phyloP scores from a whole-genome alignment of 148 eudicot genomes.

The Talinum fruticosum region DNA sequence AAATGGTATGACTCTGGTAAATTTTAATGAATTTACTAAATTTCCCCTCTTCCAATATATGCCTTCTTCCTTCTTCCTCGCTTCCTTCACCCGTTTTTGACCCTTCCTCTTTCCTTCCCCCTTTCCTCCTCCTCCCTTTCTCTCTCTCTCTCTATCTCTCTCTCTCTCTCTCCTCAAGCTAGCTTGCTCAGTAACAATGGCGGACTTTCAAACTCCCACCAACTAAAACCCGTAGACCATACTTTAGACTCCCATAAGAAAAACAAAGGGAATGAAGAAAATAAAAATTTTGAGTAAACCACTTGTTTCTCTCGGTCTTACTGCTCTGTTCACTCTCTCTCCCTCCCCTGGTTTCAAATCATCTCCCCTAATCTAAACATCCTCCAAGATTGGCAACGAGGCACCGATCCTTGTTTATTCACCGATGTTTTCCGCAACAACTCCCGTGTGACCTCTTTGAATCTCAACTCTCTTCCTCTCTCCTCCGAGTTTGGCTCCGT shows the following conservation, averaged over 20 bases:
- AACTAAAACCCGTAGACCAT: slow-evolving; percentile 6
- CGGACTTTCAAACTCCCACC: slow-evolving; percentile 19
- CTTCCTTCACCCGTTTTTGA: slow-evolving; percentile 38
- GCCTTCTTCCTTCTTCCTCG: slow-evolving; percentile 30
- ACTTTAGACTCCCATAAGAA: neutral
- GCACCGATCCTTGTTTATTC: slow-evolving; percentile 54
- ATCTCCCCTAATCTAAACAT: slow-evolving; percentile 40
- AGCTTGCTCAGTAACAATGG: slow-evolving; percentile 27
- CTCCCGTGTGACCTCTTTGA: slow-evolving; percentile 48
- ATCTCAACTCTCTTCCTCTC: slow-evolving; percentile 42
- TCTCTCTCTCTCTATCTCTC: slow-evolving; percentile 2
- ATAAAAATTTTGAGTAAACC: slow-evolving; percentile 19
- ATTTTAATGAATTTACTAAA: too few relatives aligned
- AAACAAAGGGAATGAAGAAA: slow-evolving; percentile 5
- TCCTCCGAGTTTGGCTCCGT: slow-evolving; percentile 36
- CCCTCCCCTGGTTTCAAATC: slow-evolving; percentile 47
- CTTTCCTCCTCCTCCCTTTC: neutral
- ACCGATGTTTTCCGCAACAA: slow-evolving; percentile 58
- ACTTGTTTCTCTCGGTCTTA: slow-evolving; percentile 7
- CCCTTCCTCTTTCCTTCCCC: slow-evolving; percentile 22
- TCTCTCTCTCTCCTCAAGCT: slow-evolving; percentile 10
- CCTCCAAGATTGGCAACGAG: slow-evolving; percentile 53
- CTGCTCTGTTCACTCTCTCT: slow-evolving; percentile 1
- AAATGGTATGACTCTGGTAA: too few relatives aligned
- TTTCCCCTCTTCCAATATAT: slow-evolving; percentile 37